phyloP scores from a whole-genome alignment of 768 basidiomycete genomes.

The Crassisporium funariophilum region DNA sequence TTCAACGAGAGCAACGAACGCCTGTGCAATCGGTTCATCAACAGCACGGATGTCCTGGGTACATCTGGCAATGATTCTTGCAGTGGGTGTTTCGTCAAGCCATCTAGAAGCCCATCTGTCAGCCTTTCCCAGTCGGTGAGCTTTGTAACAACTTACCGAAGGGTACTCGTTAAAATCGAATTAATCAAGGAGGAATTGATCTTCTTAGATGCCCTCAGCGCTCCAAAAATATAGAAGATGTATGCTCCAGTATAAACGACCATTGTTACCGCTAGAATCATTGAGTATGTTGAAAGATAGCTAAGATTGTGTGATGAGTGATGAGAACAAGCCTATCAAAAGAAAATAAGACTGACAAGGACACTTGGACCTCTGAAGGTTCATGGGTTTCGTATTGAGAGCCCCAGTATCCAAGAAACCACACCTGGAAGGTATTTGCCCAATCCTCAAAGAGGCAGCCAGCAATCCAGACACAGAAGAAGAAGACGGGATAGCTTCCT shows the following conservation, averaged over 20 bases:
- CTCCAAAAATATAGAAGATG: conserved; percentile 30
- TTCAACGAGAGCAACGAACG: conserved; percentile 28
- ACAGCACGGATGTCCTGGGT: conserved; percentile 38
- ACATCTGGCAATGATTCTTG: conserved; percentile 18
- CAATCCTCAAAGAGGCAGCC: conserved; percentile 29
- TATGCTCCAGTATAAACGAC: conserved; percentile 7
- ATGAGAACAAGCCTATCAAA: background rate
- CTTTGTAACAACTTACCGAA: conserved; percentile 9
- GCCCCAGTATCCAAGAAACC: conserved; percentile 50
- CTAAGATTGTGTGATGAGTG: conserved; percentile 26
- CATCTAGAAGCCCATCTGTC: conserved; percentile 12
- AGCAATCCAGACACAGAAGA: conserved; percentile 31
- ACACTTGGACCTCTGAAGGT: conserved; percentile 34
- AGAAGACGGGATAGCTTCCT: conserved; percentile 33
- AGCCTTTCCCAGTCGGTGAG: background rate
- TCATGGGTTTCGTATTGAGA: conserved; percentile 39
- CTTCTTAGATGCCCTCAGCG: conserved; percentile 34
- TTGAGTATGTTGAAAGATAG: conserved; percentile 44
- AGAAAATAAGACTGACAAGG: conserved; percentile 34
- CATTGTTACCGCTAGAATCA: conserved; percentile 3
- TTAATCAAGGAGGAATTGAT: conserved; percentile 16
- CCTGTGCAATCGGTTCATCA: conserved; percentile 42
- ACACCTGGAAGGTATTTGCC: conserved; percentile 35
- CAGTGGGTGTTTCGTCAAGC: conserved; percentile 22
- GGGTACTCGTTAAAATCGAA: conserved; percentile 17